Evolutionary conservation across 345 rosid species (phyloP), one percentile per base, ranked within the genome.

Genomic region (Aquilaria malaccensis): DNA sequence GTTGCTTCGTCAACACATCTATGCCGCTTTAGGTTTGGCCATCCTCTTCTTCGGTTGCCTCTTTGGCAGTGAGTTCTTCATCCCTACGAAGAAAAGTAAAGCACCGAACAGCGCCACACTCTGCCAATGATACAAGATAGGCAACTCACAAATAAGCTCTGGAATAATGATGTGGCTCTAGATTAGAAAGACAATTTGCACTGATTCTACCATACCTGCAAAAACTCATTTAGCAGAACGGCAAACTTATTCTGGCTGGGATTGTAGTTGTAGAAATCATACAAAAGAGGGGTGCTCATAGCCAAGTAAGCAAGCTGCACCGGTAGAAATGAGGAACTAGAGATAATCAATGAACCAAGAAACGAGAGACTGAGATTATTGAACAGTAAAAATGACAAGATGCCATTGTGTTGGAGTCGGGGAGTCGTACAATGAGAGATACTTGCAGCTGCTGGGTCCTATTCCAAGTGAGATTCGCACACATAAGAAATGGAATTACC

Each of bases 71-170:
- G 85, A 69, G 80, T 85, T 84, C 85, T 81, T 93, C 96, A 89
- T 87, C 74, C 92, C 96, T 9, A 77, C 54, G 77, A 89, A 93
- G 86, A 82, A 89, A 58, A 93, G 82, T 76, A 93, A 70, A 7
- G 98, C 96, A 49, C 96, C 96, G n/a, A 79, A 85, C 45, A 84
- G 85, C 9, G 96, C 96, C 74, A 89, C 77, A 45, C 78, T 74
- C 97, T 93, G 81, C 74, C 46, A 64, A 64, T 48, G 41, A 70
- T 52, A 60, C 55, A 7, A 29, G 54, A 58, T 37, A 58, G 58
- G 13, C 50, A 46, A 45, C 22, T 37, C 7, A 37, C 7, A 37
- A 37, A 5, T 12, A 63, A 50, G 55, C 52, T 53, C 56, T 15
- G 9, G 64, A 11, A 55, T 30, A 9, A 56, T 46, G 55, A 59